Percentiles rank a stretch among this genome's conserved stretches.
Evolutionary conservation across 2,329 filamentous ascomycete genomes (phyloP).

Genomic region (Aspergillus flavus): DNA sequence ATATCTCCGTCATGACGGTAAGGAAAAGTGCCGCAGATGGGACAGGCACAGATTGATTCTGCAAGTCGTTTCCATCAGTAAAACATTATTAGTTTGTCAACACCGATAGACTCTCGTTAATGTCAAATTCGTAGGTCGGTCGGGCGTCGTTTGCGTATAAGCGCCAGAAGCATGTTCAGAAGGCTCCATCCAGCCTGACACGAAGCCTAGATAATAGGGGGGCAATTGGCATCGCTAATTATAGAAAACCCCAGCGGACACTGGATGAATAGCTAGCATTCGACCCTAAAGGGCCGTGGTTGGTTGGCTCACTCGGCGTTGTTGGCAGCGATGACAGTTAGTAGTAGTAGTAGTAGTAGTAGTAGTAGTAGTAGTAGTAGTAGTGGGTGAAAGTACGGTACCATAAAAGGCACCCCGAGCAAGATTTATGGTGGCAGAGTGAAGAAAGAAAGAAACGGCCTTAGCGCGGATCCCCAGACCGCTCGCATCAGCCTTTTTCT

Average conservation of each 20-base stretch:
- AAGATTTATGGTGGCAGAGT: conserved; percentile 3
- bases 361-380: neutral
- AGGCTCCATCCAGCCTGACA: neutral
- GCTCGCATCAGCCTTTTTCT: conserved; percentile 20
- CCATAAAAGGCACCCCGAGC: neutral
- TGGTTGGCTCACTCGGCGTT: neutral
- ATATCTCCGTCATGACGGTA: conserved; percentile 40
- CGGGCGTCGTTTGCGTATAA: neutral
- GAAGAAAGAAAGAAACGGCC: neutral
- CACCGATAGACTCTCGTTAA: neutral
- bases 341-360: neutral
- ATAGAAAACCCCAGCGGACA: neutral
- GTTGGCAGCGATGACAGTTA: neutral
- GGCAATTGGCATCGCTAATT: conserved; percentile 11
- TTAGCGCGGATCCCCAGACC: conserved; percentile 24
- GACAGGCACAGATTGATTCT: conserved; percentile 17
- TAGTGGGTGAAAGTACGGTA: neutral
- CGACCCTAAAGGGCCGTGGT: neutral
- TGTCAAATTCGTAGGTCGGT: neutral
- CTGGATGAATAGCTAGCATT: neutral
- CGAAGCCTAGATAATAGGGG: neutral
- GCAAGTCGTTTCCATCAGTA: conserved; percentile 31
- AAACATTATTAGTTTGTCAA: conserved; percentile 8
- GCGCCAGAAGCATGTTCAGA: conserved; percentile 5
- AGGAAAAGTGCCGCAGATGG: conserved; percentile 15